Conservation (phyloP, 108 stramenopile genomes). For the Discostella pseudostelligera region DNA sequence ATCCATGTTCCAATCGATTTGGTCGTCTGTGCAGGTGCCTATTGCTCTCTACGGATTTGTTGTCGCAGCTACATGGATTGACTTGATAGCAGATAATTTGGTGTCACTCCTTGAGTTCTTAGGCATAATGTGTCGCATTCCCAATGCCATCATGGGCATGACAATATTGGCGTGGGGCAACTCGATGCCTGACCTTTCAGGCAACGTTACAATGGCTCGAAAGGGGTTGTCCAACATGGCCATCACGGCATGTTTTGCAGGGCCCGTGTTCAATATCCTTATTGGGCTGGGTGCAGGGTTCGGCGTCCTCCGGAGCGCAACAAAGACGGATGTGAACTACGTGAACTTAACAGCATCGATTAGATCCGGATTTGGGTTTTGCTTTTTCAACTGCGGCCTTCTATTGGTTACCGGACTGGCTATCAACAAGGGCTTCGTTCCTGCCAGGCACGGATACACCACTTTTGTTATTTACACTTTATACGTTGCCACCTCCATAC, state of each 20-base stretch:
- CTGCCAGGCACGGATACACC: conserved; percentile 68
- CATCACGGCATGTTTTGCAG: conserved; percentile 68
- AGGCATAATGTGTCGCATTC: conserved; percentile 56
- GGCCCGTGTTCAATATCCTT: conserved; percentile 82
- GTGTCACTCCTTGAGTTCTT: conserved; percentile 61
- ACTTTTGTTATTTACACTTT: conserved; percentile 44
- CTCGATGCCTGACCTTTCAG: conserved; percentile 66
- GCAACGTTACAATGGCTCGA: conserved; percentile 75
- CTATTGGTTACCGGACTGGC: conserved; percentile 37
- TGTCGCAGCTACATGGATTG: conserved; percentile 74
- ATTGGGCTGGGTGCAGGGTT: conserved; percentile 39
- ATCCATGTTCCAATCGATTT: background rate
- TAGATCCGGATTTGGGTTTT: conserved; percentile 44
- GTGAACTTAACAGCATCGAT: conserved; percentile 39
- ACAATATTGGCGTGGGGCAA: conserved; percentile 87
- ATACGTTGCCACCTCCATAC: conserved; percentile 43
- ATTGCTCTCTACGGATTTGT: conserved; percentile 58
- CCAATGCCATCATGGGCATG: conserved; percentile 59
- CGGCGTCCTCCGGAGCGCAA: conserved; percentile 29
- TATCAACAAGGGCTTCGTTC: conserved; percentile 51
- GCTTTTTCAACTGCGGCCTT: conserved; percentile 38
- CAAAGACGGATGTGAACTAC: conserved; percentile 22
- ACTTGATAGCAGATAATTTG: conserved; percentile 66
- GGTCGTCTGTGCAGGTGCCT: conserved; percentile 31
- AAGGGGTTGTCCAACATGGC: conserved; percentile 73